phyloP scores from a whole-genome alignment of 805 yeast genomes.

The Candida ortonii region DNA sequence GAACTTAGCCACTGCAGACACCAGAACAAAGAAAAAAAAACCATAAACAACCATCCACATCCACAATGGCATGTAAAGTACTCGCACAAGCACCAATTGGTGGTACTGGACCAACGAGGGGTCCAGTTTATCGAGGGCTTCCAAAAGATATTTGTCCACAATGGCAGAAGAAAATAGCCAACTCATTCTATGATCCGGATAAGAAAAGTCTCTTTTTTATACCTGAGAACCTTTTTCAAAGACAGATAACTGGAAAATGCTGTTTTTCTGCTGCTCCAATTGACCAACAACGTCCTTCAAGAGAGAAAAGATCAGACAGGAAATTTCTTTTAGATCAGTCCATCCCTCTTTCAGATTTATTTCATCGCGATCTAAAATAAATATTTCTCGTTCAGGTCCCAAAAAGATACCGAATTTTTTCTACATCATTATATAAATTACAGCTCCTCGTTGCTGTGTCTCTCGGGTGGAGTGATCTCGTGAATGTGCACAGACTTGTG shows the following conservation, averaged over 20 bases:
- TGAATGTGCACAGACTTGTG: slow-evolving; percentile 58
- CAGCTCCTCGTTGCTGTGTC: slow-evolving; percentile 11
- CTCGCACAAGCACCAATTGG: slow-evolving; percentile 9
- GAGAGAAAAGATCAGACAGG: background rate
- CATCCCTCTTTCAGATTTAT: no score
- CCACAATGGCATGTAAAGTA: slow-evolving; percentile 17
- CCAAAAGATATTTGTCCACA: slow-evolving; percentile 6
- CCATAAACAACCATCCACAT: slow-evolving; percentile 7
- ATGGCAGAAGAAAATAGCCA: background rate
- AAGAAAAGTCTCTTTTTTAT: no score
- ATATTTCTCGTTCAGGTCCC: no score
- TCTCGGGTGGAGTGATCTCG: slow-evolving; percentile 45
- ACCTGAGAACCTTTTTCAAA: no score
- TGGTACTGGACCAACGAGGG: slow-evolving; percentile 13
- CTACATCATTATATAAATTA: background rate
- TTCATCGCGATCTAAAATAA: no score
- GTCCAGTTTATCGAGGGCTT: slow-evolving; percentile 3
- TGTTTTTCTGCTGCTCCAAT: no score
- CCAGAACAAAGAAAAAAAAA: background rate
- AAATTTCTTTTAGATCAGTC: no score
- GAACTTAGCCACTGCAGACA: slow-evolving; percentile 2
- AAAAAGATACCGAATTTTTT: background rate
- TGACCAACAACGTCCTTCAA: background rate
- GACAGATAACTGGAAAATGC: no score
- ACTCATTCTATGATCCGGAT: no score